Conservation (phyloP, 1,284 basidiomycete genomes). For the Pseudozyma pruni region DNA sequence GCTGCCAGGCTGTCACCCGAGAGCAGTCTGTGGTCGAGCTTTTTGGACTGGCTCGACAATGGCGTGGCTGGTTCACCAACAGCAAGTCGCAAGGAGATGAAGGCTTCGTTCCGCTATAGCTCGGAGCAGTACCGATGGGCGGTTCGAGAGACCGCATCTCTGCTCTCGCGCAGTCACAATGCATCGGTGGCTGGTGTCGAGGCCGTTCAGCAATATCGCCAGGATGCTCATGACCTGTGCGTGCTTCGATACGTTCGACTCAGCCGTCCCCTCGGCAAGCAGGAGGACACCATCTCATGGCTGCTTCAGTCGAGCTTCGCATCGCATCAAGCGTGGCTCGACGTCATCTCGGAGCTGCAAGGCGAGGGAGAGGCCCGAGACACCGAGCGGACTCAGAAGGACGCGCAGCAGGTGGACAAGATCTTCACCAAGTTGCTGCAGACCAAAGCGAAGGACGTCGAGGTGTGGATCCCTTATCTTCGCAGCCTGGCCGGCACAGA, state of each 20-base stretch:
- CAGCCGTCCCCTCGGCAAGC: constrained; percentile 17
- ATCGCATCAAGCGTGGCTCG: constrained; percentile 26
- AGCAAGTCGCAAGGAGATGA: constrained; percentile 20
- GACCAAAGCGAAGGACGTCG: constrained; percentile 21
- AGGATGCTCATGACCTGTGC: constrained; percentile 37
- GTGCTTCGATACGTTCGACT: constrained; percentile 36
- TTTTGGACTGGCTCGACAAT: constrained; percentile 41
- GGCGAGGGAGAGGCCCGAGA: background rate
- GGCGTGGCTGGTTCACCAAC: constrained; percentile 11
- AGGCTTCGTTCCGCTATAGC: constrained; percentile 21
- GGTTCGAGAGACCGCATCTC: constrained; percentile 32
- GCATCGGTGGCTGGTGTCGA: constrained; percentile 14
- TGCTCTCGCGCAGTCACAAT: constrained; percentile 30
- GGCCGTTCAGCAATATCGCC: constrained; percentile 30
- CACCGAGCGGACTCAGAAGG: background rate
- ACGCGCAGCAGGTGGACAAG: constrained; percentile 16
- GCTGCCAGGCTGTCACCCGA: constrained; percentile 9
- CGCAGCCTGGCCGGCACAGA: constrained; percentile 12
- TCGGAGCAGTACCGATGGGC: constrained; percentile 44
- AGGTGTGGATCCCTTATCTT: constrained; percentile 32
- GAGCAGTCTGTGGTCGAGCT: constrained; percentile 27
- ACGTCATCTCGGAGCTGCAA: constrained; percentile 12
- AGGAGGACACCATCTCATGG: constrained; percentile 23
- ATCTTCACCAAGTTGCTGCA: constrained; percentile 31
- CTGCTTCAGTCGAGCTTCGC: constrained; percentile 30